These are phyloP conservation scores for Zymoseptoria tritici DNA, from an alignment of 2,329 filamentous ascomycete species.

Conservation along the genomic window DNA sequence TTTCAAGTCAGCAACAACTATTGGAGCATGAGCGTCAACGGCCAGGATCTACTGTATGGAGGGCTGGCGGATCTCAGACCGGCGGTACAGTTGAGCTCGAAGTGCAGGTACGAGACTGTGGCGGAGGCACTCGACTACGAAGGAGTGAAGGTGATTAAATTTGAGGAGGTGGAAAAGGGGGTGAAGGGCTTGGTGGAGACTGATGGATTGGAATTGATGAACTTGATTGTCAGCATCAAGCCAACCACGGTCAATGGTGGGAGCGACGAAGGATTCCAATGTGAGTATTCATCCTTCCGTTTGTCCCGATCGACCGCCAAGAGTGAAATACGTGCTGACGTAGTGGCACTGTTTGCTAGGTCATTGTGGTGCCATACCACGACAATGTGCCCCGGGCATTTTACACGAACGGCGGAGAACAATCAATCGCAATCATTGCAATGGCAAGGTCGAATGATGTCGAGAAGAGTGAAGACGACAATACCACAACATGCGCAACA, in stretches of 20 bases:
- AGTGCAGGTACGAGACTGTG: conserved; percentile 36
- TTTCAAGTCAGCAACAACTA: conserved; percentile 28
- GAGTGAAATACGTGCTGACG: not conserved
- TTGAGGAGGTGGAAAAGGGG: conserved; percentile 26
- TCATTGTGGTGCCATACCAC: conserved; percentile 43
- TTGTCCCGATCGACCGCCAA: not conserved
- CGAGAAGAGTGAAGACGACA: not conserved
- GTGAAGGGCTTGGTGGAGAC: conserved; percentile 28
- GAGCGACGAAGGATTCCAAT: conserved; percentile 35
- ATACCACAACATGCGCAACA: not conserved
- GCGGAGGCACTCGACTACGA: conserved; percentile 34
- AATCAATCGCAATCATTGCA: not conserved
- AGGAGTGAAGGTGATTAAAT: conserved; percentile 22
- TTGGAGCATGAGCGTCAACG: conserved; percentile 41
- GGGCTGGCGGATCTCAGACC: conserved; percentile 26
- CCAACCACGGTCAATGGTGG: conserved; percentile 38
- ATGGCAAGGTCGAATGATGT: not conserved
- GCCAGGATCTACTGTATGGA: conserved; percentile 40
- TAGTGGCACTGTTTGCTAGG: conserved; percentile 2
- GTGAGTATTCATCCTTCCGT: conserved; percentile 11
- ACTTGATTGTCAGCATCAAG: conserved; percentile 36
- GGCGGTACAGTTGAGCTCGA: conserved; percentile 22
- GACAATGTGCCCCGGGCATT: conserved; percentile 38
- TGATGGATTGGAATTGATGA: conserved; percentile 31
- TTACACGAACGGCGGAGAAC: conserved; percentile 8